phyloP scores from a whole-genome alignment of 2,329 filamentous ascomycete genomes.

The Hymenotorrendiella dingleyae region DNA sequence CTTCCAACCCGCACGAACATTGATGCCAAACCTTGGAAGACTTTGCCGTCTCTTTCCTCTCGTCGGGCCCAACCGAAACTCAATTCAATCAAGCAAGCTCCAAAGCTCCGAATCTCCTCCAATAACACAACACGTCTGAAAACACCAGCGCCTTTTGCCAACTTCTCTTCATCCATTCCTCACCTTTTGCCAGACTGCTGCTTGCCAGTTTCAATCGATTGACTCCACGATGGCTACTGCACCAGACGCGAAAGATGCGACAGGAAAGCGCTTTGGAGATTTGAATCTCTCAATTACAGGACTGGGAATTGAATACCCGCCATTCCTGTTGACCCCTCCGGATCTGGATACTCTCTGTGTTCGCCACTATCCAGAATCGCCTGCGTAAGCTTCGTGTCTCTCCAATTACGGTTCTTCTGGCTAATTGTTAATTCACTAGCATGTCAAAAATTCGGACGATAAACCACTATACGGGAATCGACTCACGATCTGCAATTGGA shows the following conservation, averaged over 20 bases:
- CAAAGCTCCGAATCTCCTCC: too few relatives aligned
- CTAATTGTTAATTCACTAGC: conserved; percentile 31
- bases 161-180: too few relatives aligned
- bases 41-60: too few relatives aligned
- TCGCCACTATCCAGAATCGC: conserved; percentile 53
- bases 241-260: conserved; percentile 12
- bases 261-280: conserved; percentile 33
- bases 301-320: conserved; percentile 54
- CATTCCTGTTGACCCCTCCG: conserved; percentile 44
- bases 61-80: too few relatives aligned
- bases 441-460: conserved; percentile 59
- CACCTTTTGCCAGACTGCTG: too few relatives aligned
- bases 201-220: too few relatives aligned
- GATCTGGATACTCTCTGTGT: conserved; percentile 47
- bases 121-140: too few relatives aligned
- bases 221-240: conserved; percentile 11
- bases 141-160: too few relatives aligned
- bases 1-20: too few relatives aligned
- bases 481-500: conserved; percentile 56
- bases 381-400: conserved; percentile 42
- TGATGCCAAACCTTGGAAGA: too few relatives aligned
- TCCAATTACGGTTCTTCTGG: conserved; percentile 1
- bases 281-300: conserved; percentile 57
- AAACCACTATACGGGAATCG: conserved; percentile 60
- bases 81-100: too few relatives aligned